Conservation (phyloP, 106 monocot genomes). For the Dioscorea zingiberensis region DNA sequence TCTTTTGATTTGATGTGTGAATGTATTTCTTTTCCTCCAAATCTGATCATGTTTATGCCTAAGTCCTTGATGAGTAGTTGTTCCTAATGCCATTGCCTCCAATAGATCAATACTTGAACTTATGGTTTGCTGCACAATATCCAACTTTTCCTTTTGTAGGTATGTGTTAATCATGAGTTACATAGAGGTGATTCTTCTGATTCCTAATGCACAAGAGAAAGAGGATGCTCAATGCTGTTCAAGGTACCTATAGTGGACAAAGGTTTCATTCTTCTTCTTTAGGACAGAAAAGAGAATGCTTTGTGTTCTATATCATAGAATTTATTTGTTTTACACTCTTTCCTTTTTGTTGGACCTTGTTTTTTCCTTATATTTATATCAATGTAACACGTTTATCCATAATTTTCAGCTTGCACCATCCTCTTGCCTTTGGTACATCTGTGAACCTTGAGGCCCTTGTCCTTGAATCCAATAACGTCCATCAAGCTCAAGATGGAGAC, state of each 20-base stretch:
- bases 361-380: too few relatives aligned
- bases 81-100: too few relatives aligned
- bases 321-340: background rate
- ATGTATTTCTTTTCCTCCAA: too few relatives aligned
- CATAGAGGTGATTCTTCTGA: slow-evolving; percentile 27
- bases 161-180: slow-evolving; percentile 31
- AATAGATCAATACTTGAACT: too few relatives aligned
- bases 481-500: slow-evolving; percentile 38
- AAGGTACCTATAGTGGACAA: slow-evolving; percentile 20
- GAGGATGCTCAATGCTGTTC: slow-evolving; percentile 30
- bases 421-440: slow-evolving; percentile 77
- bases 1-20: too few relatives aligned
- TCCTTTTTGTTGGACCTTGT: background rate
- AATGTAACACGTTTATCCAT: background rate
- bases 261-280: too few relatives aligned
- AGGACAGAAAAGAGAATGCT: too few relatives aligned
- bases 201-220: slow-evolving; percentile 17
- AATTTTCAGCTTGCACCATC: slow-evolving; percentile 47
- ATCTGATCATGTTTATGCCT: too few relatives aligned
- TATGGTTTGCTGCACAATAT: too few relatives aligned
- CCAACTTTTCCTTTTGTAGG: slow-evolving; percentile 18
- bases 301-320: too few relatives aligned
- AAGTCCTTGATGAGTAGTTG: too few relatives aligned
- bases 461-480: slow-evolving; percentile 41
- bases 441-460: slow-evolving; percentile 57